These are phyloP conservation scores for Leccinum uliginosum DNA, from an alignment of 768 basidiomycete species.

Conservation along the genomic window DNA sequence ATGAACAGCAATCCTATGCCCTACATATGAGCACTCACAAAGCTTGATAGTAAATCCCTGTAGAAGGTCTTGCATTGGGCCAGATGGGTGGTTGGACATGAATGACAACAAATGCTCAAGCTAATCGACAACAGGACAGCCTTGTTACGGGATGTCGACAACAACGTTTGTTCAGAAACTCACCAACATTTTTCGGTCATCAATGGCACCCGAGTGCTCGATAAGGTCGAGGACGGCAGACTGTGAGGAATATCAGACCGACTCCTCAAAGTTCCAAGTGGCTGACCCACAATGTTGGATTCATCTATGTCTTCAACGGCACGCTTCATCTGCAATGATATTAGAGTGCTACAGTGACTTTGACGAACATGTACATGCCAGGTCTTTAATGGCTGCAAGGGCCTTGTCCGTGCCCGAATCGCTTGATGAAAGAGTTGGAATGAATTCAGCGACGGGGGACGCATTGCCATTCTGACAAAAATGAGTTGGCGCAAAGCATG, in stretches of 20 bases:
- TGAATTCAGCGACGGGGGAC: conserved; percentile 13
- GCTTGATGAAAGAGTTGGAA: background rate
- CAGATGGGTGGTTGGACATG: conserved; percentile 54
- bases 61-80: conserved; percentile 36
- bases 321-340: conserved; percentile 24
- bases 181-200: conserved; percentile 77
- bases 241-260: conserved; percentile 30
- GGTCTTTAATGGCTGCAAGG: conserved; percentile 25
- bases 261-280: no score
- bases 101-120: conserved; percentile 68
- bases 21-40: conserved; percentile 39
- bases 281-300: conserved; percentile 19
- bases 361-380: conserved; percentile 13
- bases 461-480: conserved; percentile 5
- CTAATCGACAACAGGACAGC: conserved; percentile 31
- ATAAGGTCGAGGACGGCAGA: conserved; percentile 58
- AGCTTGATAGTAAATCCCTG: conserved; percentile 43
- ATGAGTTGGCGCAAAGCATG: background rate
- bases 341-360: background rate
- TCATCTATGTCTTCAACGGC: conserved; percentile 29
- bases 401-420: conserved; percentile 24
- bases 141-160: background rate
- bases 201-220: conserved; percentile 55
- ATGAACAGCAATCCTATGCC: background rate
- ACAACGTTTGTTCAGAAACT: conserved; percentile 20